Percentiles rank a stretch among this genome's conserved stretches.
Conservation (phyloP, 2,329 filamentous ascomycete genomes). For the Trichocomaceae sp. region DNA sequence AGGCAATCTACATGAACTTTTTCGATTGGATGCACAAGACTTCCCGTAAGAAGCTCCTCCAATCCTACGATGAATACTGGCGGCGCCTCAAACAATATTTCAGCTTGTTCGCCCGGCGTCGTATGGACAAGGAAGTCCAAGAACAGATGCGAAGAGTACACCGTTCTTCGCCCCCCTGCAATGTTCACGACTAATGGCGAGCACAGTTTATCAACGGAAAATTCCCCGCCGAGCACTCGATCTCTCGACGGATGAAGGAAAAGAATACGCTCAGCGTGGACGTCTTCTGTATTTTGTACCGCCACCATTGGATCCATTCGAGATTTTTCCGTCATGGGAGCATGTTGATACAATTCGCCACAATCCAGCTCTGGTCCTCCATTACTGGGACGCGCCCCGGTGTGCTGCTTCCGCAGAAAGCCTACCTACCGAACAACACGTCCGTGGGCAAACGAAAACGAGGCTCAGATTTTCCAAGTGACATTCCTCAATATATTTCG, state of each 20-base stretch:
- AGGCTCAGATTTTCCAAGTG: slow-evolving; percentile 17
- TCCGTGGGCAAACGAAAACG: slow-evolving; percentile 15
- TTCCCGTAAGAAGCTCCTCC: slow-evolving; percentile 19
- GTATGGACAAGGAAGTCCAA: slow-evolving; percentile 17
- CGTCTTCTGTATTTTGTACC: slow-evolving; percentile 19
- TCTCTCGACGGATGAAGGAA: slow-evolving; percentile 16
- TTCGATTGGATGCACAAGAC: slow-evolving; percentile 22
- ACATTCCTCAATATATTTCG: slow-evolving; percentile 20
- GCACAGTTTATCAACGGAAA: background rate
- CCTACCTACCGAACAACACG: slow-evolving; percentile 11
- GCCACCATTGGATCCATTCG: slow-evolving; percentile 22
- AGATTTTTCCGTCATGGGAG: slow-evolving; percentile 19
- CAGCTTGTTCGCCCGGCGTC: slow-evolving; percentile 17
- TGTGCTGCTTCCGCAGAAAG: slow-evolving; percentile 20
- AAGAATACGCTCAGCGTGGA: slow-evolving; percentile 20
- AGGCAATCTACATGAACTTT: slow-evolving; percentile 24
- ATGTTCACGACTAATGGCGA: background rate
- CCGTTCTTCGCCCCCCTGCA: slow-evolving; percentile 7
- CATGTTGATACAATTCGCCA: slow-evolving; percentile 20
- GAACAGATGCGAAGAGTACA: slow-evolving; percentile 21
- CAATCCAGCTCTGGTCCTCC: slow-evolving; percentile 20
- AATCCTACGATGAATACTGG: slow-evolving; percentile 23
- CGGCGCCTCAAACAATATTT: slow-evolving; percentile 20
- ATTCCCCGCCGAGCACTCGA: slow-evolving; percentile 18
- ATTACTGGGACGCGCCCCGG: slow-evolving; percentile 20